Conservation (phyloP, 2,329 filamentous ascomycete species). For the Madurella mycetomatis region DNA sequence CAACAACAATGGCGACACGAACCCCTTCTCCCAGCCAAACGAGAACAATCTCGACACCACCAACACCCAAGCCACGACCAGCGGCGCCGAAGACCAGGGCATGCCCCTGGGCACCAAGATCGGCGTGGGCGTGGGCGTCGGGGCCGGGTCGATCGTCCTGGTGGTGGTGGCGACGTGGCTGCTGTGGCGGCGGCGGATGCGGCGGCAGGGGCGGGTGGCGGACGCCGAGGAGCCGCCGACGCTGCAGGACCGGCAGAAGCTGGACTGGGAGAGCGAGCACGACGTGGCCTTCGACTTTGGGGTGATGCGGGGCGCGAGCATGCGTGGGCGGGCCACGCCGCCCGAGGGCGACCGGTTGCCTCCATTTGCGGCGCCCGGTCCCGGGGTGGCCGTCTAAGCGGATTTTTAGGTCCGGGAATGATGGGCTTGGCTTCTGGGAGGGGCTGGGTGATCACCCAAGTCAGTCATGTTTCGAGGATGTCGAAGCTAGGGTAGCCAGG, state of each 20-base stretch:
- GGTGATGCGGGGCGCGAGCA: conserved; percentile 4
- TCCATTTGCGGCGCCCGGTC: no score
- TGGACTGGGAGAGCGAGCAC: conserved; percentile 24
- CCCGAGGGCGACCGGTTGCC: no score
- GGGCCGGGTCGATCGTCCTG: conserved; percentile 2
- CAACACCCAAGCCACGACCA: not conserved
- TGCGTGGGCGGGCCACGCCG: not conserved
- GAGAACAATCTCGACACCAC: not conserved
- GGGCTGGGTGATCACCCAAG: no score
- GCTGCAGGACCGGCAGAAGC: conserved; percentile 18
- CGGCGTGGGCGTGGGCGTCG: conserved; percentile 14
- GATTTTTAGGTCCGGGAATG: no score
- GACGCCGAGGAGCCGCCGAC: not conserved
- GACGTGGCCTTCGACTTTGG: conserved; percentile 24
- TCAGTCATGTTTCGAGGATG: no score
- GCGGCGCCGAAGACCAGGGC: not conserved
- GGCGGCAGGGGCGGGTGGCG: not conserved
- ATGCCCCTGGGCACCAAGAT: conserved; percentile 17
- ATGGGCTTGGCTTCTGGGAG: no score
- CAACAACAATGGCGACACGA: not conserved
- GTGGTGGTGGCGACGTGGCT: conserved; percentile 5
- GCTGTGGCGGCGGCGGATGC: conserved; percentile 19
- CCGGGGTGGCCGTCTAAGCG: no score
- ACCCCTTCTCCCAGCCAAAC: not conserved
- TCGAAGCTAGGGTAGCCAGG: no score